Base-by-base conservation (phyloP, 2,329 filamentous ascomycete genomes). In the Diaporthe batatas region DNA sequence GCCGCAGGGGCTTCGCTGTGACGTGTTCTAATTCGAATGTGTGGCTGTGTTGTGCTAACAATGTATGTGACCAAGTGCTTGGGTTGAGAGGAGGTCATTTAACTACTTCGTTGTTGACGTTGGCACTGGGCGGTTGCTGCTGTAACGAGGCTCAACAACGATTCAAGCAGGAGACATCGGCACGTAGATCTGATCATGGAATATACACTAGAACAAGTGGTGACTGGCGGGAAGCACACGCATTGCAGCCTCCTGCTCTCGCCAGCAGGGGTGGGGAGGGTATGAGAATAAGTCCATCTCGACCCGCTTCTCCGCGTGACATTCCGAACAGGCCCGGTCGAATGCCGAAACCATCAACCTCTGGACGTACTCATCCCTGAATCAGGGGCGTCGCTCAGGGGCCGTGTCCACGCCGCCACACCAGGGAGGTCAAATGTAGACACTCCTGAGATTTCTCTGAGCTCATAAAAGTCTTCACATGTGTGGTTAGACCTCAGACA, bases 241-340 rank as follows among this genome's bases (percentile, higher is more conserved):
- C 21, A 21, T 29, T 64, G 58, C 21, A n/a, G 21, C 21, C 25
- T 49, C 36, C 23, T 21, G 36, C 55, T 6, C 55, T 23, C 36
- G 59, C n/a, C n/a, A n/a, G n/a, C 42, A 64, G 25, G 39, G 58
- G 42, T 47, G 42, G 42, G 39, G 58, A 42, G 55, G 34, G 34
- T 39, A 34, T 58, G 23, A 58, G 55, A 25, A 23, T n/a, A 59
- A 59, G 57, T 18, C 14, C 29, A 51, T 51, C 44, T 65, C 29
- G 62, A 65, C 62, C 62, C 62, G 44, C 62, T 51, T 65, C 62
- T 65, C 62, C 62, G 44, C 44, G 44, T 51, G 18, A 65, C 44
- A 42, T 32, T 51, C 62, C 62, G 62, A 65, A 6, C 62, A 51
- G 29, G 29, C 6, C 62, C 62, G 62, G 62, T 36, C 62, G 62